These are phyloP conservation scores for Gossypium gossypioides DNA, from an alignment of 441 rosid genomes.

Conservation along the genomic window DNA sequence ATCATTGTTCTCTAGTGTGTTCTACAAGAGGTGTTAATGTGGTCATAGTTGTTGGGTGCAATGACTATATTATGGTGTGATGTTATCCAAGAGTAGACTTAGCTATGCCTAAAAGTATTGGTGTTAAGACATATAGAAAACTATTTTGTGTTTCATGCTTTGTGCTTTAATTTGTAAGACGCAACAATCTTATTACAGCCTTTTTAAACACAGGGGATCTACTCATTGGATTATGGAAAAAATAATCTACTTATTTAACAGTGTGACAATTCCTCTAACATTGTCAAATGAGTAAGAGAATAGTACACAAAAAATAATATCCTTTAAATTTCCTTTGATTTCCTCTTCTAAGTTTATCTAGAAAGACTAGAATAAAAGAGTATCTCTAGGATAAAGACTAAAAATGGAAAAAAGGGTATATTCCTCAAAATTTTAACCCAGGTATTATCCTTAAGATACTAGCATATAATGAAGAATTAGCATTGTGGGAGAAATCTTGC, in stretches of 20 bases:
- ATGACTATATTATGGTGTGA: not conserved
- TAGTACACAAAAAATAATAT: not conserved
- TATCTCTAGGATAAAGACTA: not conserved
- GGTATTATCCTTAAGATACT: not conserved
- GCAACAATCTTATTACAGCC: not conserved
- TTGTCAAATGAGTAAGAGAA: not conserved
- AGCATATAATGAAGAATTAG: not conserved
- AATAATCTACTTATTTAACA: not conserved
- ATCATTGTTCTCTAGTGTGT: not conserved
- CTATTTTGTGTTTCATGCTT: not conserved
- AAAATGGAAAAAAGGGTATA: not conserved
- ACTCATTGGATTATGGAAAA: not conserved
- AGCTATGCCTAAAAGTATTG: not conserved
- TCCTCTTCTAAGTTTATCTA: conserved; percentile 6
- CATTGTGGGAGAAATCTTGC: not conserved
- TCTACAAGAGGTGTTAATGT: not conserved
- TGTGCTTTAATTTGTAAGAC: not conserved
- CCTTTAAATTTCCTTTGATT: not conserved
- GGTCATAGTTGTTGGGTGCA: not conserved
- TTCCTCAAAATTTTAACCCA: not conserved
- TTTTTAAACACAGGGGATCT: not conserved
- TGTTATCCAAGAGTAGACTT: not conserved
- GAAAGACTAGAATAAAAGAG: not conserved
- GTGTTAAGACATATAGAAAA: not conserved
- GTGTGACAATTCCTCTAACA: not conserved